Conservation (phyloP, 345 rosid species). For the Arabidopsis arenosa region DNA sequence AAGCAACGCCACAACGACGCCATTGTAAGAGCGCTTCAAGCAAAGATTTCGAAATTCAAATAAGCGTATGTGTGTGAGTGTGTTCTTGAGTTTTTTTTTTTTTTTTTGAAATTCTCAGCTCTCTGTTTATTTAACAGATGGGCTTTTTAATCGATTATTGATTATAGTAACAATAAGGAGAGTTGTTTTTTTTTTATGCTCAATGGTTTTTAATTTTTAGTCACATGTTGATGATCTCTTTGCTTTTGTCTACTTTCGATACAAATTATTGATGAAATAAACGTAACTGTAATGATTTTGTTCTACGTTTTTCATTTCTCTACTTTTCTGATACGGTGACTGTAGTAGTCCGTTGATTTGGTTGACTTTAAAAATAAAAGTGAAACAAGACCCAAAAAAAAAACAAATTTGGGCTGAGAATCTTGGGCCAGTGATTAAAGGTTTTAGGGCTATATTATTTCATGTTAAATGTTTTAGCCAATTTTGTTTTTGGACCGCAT, state of each 20-base stretch:
- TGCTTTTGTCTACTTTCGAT: neutral
- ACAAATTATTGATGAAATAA: conserved; percentile 13
- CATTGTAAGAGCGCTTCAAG: neutral
- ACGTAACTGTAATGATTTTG: conserved; percentile 5
- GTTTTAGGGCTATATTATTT: too few relatives aligned
- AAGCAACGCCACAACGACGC: conserved; percentile 6
- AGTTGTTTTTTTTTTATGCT: conserved; percentile 17
- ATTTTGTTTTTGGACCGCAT: too few relatives aligned
- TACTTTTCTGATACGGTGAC: too few relatives aligned
- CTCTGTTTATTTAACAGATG: conserved; percentile 14
- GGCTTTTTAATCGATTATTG: conserved; percentile 26
- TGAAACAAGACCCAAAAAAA: too few relatives aligned
- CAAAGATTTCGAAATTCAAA: neutral
- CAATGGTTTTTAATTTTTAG: neutral
- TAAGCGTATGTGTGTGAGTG: neutral
- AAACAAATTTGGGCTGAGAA: too few relatives aligned
- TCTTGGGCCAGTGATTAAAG: too few relatives aligned
- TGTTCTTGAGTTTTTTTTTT: conserved; percentile 15
- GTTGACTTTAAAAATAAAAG: too few relatives aligned
- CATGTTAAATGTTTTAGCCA: too few relatives aligned
- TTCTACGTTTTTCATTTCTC: neutral
- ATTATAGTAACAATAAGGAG: neutral
- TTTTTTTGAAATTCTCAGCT: neutral
- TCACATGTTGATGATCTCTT: conserved; percentile 15
- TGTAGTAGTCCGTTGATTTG: too few relatives aligned